Evolutionary conservation across 2,329 filamentous ascomycete species (phyloP).

Genomic region (Colletotrichum nymphaeae): DNA sequence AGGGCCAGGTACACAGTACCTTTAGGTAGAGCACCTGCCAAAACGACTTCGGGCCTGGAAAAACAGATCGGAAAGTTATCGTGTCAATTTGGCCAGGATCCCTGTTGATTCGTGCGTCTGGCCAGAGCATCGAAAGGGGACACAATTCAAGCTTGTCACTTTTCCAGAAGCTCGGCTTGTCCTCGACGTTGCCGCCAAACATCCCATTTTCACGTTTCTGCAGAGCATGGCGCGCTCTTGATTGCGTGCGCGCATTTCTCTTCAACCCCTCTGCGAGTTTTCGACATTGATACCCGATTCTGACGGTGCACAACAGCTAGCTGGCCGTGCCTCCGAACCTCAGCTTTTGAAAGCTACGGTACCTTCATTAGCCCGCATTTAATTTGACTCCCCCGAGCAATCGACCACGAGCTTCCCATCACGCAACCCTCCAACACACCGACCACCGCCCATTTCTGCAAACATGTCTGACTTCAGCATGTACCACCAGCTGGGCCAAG

Average conservation of each 20-base stretch:
- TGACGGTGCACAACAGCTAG: slow-evolving; percentile 23
- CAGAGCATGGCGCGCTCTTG: slow-evolving; percentile 33
- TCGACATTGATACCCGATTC: background rate
- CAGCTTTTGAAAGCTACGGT: slow-evolving; percentile 12
- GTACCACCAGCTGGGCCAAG: slow-evolving; percentile 68
- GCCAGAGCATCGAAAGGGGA: slow-evolving; percentile 25
- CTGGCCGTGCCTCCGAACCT: background rate
- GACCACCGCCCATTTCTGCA: background rate
- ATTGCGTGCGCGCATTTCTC: slow-evolving; percentile 21
- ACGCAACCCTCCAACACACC: slow-evolving; percentile 6
- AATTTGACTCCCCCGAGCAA: slow-evolving; percentile 8
- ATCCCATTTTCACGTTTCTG: background rate
- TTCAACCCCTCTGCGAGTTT: background rate
- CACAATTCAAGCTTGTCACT: slow-evolving; percentile 28
- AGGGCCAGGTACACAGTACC: too few species aligned
- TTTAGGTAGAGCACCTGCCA: background rate
- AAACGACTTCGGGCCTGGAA: slow-evolving; percentile 23
- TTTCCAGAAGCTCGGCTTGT: slow-evolving; percentile 13
- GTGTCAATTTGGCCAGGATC: slow-evolving; percentile 37
- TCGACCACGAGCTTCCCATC: background rate
- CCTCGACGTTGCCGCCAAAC: background rate
- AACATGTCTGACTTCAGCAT: slow-evolving; percentile 67
- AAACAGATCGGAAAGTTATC: slow-evolving; percentile 38
- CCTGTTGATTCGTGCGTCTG: slow-evolving; percentile 30
- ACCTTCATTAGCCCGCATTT: slow-evolving; percentile 11